Evolutionary conservation across 306 rosid species (phyloP).

Genomic region (Corylus americana): DNA sequence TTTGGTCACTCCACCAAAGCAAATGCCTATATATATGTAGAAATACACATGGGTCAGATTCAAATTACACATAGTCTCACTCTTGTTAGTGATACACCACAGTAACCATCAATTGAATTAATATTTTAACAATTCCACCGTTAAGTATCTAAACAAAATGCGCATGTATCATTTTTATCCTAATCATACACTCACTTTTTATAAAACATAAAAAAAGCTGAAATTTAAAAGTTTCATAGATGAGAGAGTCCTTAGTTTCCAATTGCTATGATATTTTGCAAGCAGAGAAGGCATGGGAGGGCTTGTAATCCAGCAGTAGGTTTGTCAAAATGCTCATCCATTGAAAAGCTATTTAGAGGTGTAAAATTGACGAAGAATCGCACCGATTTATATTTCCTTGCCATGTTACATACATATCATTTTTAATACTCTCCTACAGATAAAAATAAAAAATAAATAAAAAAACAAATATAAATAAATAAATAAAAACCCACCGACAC

Average conservation of each 20-base stretch:
- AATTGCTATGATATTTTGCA: neutral
- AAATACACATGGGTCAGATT: neutral
- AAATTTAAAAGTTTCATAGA: too few relatives aligned
- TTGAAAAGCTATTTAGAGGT: neutral
- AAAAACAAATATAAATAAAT: neutral
- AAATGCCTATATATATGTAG: neutral
- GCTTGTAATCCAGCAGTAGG: neutral
- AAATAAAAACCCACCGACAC: neutral
- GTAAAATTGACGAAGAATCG: too few relatives aligned
- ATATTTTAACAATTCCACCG: neutral
- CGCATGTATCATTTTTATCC: neutral
- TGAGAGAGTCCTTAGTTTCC: neutral
- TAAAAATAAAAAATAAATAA: neutral
- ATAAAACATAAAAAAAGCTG: neutral
- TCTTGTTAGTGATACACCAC: neutral
- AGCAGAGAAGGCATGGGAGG: neutral
- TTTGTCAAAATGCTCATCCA: neutral
- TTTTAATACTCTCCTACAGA: neutral
- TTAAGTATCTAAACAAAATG: neutral
- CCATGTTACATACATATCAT: neutral
- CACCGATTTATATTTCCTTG: neutral
- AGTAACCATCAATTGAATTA: neutral
- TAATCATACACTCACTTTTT: neutral
- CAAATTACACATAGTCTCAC: neutral
- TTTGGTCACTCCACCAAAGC: neutral